A percentile compares a stretch with the other conserved stretches of the same genome.
Evolutionary conservation across 1,139 yeast genomes (phyloP).

Genomic region (Blastobotrys buckinghamii): DNA sequence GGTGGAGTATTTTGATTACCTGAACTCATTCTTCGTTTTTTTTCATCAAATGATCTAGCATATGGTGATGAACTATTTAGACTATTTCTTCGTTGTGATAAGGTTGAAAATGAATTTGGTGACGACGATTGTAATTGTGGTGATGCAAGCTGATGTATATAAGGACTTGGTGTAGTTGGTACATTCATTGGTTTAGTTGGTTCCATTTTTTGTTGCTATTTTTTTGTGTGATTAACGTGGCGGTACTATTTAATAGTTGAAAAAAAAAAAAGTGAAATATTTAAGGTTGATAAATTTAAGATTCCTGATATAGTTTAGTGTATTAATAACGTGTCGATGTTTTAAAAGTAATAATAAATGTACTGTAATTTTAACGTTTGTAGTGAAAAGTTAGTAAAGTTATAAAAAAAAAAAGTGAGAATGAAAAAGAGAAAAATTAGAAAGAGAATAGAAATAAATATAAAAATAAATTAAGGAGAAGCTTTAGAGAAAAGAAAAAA

Average conservation of each 20-base stretch:
- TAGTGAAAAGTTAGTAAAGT: too few species aligned
- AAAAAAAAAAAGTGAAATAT: neutral
- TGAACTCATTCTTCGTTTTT: slow-evolving; percentile 13
- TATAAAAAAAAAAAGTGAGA: too few species aligned
- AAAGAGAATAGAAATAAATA: too few species aligned
- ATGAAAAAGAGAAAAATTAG: too few species aligned
- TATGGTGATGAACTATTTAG: neutral
- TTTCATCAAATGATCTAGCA: neutral
- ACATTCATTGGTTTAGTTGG: neutral
- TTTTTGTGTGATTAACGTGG: neutral
- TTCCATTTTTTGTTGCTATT: neutral
- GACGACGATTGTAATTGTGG: neutral
- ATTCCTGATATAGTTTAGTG: too few species aligned
- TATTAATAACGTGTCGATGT: too few species aligned
- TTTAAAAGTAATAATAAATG: too few species aligned
- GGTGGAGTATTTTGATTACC: neutral
- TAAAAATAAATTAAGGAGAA: too few species aligned
- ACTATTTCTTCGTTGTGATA: neutral
- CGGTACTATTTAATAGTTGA: neutral
- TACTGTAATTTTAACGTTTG: too few species aligned
- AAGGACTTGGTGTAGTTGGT: neutral
- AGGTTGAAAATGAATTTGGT: neutral
- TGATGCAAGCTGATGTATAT: neutral
- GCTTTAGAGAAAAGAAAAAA: too few species aligned
- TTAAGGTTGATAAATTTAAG: too few species aligned